Conservation (phyloP, 2,329 filamentous ascomycete species). For the Diplodia seriata region DNA sequence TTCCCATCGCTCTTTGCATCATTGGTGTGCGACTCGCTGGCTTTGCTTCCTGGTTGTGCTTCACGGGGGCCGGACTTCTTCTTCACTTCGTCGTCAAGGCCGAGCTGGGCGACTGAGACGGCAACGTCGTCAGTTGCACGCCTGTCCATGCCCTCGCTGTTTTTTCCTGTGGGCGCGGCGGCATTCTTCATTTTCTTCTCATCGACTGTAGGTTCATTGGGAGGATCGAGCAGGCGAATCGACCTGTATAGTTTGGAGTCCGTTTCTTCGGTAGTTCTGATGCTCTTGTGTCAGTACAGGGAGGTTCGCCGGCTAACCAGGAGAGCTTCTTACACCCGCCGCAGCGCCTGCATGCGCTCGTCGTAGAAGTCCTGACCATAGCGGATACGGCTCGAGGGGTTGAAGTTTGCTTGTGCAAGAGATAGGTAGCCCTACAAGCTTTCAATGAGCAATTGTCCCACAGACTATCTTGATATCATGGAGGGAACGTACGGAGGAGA, state of each 20-base stretch:
- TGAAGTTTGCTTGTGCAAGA: conserved; percentile 78
- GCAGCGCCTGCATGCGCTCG: conserved; percentile 70
- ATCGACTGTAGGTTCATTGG: background rate
- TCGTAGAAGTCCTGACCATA: conserved; percentile 77
- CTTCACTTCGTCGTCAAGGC: background rate
- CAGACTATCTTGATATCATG: background rate
- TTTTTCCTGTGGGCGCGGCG: background rate
- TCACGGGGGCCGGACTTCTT: background rate
- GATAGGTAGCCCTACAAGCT: conserved; percentile 52
- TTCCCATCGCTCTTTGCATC: background rate
- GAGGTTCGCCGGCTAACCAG: conserved; percentile 32
- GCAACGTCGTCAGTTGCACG: background rate
- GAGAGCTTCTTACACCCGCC: conserved; percentile 51
- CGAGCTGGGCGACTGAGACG: conserved; percentile 2
- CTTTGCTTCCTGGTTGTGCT: background rate
- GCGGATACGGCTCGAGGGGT: conserved; percentile 65
- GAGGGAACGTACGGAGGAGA: conserved; percentile 58
- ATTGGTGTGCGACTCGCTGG: background rate
- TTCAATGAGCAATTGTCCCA: background rate
- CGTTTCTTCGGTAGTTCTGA: conserved; percentile 15
- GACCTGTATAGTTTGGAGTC: conserved; percentile 4
- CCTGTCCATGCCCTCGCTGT: background rate
- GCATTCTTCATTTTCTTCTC: background rate
- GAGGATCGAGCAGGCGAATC: conserved; percentile 4
- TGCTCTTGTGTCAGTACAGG: conserved; percentile 38